phyloP scores from a whole-genome alignment of 345 rosid genomes.

The Syzygium aromaticum region DNA sequence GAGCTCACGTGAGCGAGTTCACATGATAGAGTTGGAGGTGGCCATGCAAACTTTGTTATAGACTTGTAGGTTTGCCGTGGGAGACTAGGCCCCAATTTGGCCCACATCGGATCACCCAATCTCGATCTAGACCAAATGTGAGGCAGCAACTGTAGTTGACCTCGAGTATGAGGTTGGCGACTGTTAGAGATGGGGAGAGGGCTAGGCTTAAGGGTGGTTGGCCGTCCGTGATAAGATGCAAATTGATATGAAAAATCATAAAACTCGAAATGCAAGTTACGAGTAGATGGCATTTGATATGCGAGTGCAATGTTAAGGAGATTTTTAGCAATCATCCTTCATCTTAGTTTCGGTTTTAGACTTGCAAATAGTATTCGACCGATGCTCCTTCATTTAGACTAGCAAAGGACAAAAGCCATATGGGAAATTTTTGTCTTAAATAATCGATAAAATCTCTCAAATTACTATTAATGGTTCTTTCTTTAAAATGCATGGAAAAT shows the following conservation, averaged over 20 bases:
- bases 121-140: background rate
- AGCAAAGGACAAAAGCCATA: background rate
- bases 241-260: background rate
- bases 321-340: background rate
- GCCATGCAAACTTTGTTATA: background rate
- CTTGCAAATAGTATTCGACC: background rate
- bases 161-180: background rate
- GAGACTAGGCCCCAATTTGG: background rate
- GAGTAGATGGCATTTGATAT: background rate
- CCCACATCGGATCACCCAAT: background rate
- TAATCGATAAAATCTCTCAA: background rate
- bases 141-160: background rate
- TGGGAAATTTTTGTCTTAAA: background rate
- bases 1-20: background rate
- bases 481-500: background rate
- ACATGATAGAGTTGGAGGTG: background rate
- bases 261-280: background rate
- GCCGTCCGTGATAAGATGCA: background rate
- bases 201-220: background rate
- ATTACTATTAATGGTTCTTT: background rate
- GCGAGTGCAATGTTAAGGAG: fast-evolving
- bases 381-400: no score
- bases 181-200: background rate
- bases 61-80: background rate
- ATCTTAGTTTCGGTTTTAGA: background rate